Evolutionary conservation across 2,329 filamentous ascomycete species (phyloP), one percentile per base, ranked within the genome.

Genomic region (Calycina herbarum): DNA sequence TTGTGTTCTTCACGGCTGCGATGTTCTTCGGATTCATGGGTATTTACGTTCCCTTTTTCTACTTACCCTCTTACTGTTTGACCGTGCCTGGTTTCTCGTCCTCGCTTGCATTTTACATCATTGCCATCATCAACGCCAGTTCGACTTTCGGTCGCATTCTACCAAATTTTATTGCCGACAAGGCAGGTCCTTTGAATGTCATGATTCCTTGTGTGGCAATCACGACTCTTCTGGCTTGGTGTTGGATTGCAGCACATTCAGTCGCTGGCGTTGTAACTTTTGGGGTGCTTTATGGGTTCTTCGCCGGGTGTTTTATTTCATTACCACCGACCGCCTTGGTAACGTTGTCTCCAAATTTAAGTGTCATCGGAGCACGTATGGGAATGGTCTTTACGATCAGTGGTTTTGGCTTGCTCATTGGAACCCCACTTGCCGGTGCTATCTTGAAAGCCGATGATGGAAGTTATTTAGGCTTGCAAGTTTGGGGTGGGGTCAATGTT

Each of bases 221-320:
- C 4, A 45, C 76, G 31, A 77, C 76, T 10, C 68, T 77, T 48
- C 65, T 79, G 10, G 69, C 77, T 7, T 73, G 80, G 60, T 77
- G 76, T 67, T 73, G 79, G 72, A 71, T 80, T 3, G 76, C 75
- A 0, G 77, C 79, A 15, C 10, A 73, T 5, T 75, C 68, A 13
- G 69, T 73, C 0, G 60, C 77, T 0, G 82, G 83, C 0, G 77
- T 92, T 33, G 91, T 90, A 71, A 81, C 79, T 0, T 92, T 90
- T 82, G 79, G 85, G 0, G 78, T 82, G 0, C 80, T 89, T 64
- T 91, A 89, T 72, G 90, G 90, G 1, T 79, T 91, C 59, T 83
- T 83, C 2, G 77, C 74, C 27, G 81, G 81, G 54, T 77, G 78
- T 51, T 76, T 82, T 70, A 76, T 81, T 57, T 74, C 79, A 0